These are phyloP conservation scores for Aspergillus latus DNA, from an alignment of 2,329 filamentous ascomycete genomes.

Conservation along the genomic window DNA sequence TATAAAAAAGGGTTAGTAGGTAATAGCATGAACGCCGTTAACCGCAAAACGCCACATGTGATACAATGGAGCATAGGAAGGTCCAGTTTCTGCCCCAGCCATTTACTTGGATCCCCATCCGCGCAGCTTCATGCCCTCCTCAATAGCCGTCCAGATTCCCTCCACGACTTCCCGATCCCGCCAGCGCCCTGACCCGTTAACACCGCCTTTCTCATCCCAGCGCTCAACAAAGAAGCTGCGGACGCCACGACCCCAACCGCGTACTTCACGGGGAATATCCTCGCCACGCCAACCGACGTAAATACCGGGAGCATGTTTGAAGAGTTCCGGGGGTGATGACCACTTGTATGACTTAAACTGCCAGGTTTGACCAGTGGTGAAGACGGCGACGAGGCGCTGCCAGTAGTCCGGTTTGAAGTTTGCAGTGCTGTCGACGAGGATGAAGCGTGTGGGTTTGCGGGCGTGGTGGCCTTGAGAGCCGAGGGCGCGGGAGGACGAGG, in stretches of 20 bases:
- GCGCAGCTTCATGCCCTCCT: slow-evolving; percentile 79
- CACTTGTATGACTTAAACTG: slow-evolving; percentile 99
- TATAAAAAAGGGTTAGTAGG: background rate
- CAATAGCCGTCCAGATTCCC: slow-evolving; percentile 85
- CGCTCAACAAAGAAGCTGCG: slow-evolving; percentile 78
- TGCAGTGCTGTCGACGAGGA: slow-evolving; percentile 87
- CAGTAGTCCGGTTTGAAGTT: slow-evolving; percentile 99
- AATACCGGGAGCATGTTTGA: slow-evolving; percentile 81
- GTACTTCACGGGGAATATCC: slow-evolving; percentile 71
- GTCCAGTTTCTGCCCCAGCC: background rate
- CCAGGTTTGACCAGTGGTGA: slow-evolving; percentile 96
- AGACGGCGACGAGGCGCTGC: slow-evolving; percentile 91
- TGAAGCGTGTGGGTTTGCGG: slow-evolving; percentile 78
- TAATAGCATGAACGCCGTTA: slow-evolving; percentile 1
- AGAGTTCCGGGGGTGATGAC: slow-evolving; percentile 83
- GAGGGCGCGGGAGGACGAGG: slow-evolving; percentile 44
- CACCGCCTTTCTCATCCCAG: slow-evolving; percentile 59
- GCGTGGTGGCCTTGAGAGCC: slow-evolving; percentile 50
- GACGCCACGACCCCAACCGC: slow-evolving; percentile 82
- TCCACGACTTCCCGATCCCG: slow-evolving; percentile 92
- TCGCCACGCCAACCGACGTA: slow-evolving; percentile 92
- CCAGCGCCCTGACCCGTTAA: slow-evolving; percentile 57
- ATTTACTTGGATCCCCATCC: slow-evolving; percentile 62
- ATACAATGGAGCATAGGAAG: background rate
- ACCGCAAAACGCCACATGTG: slow-evolving; percentile 8